Base-by-base conservation (phyloP, 2,329 filamentous ascomycete genomes). In the Epichloe scottii region DNA sequence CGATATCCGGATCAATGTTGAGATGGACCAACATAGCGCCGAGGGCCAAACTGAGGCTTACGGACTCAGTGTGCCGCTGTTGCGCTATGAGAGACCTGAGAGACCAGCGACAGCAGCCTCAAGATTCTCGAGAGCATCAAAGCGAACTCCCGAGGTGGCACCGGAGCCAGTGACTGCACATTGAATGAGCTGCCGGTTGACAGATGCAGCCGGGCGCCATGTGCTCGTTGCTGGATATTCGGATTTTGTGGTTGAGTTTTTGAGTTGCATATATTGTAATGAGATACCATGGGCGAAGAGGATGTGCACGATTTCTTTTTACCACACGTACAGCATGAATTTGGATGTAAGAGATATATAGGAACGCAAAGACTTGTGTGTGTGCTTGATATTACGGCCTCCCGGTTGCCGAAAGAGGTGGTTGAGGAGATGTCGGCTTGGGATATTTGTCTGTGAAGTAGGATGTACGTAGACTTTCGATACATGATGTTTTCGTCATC, bases 1-100 rank as follows among this genome's bases (percentile, higher is more conserved):
- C 4, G 89, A 96, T 59, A 81, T 97, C 47, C 83, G 82, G 51
- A 80, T 98, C 59, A 85, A 89, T 52, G 83, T 96, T 56, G 93
- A 98, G 68, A 81, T 91, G 55, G 82, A 90, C 63, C 87, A 95
- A 63, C 82, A 85, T 59, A 82, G 97, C 63, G 81, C 81, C 2
- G 75, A 86, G 37, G 93, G 93, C 38, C 80, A 78, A 57, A 97
- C 93, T 0, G 76, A 84, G 54, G 79, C 82, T 14, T 98, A 98
- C 63, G 85, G 90, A 10, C 71, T 98, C 46, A 84, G 89, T 2
- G 82, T 98, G n/a, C 93, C 93, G 12, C 71, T 78, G 26, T 73
- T 96, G 41, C 54, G 71, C 63, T 71, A 67, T 57, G 58, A 54
- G 21, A 54, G 58, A 35, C 56, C 61, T 4, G 58, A 59, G n/a